Base-by-base conservation (phyloP, 495 filamentous ascomycete genomes). In the Aspergillus biplanus region DNA sequence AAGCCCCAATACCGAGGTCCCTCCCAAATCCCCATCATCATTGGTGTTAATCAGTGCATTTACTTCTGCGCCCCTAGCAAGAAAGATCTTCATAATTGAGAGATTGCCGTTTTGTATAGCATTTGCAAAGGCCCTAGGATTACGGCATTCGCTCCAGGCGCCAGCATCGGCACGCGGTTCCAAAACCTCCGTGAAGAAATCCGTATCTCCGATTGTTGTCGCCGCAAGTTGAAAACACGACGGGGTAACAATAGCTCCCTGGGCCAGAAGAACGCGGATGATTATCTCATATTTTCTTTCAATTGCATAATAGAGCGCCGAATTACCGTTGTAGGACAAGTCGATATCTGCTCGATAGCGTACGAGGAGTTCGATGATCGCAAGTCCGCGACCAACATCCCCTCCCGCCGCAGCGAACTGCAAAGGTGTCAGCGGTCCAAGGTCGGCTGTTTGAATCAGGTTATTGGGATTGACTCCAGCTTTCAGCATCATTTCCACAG, bases 51-150 rank as follows among this genome's bases (percentile, higher is more conserved):
- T 12, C 27, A 64, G 18, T 16, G 32, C 50, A 58, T 67, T 65
- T 13, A 65, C 37, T 12, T 67, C 52, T 6, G 65, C 65, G 35
- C 62, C 65, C 18, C 50, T 56, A n/a, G 44, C 35, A 47, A 67
- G 62, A 8, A 67, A n/a, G n/a, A 46, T 13, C 61, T 61, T 34
- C 5, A 65, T 42, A 6, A 62, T 60, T 21, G 16, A 50, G 27
- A 71, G n/a, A 62, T 69, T 61, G 53, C 66, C 39, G 6, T 16
- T 7, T 3, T 4, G 2, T 35, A 52, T 27, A 31, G 61, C 53
- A n/a, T 59, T 0, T 5, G 56, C 56, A 15, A 59, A 15, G 0
- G 56, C 31, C 12, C 42, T 59, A 16, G 12, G 7, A 7, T 33
- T 27, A 12, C 49, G 27, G 27, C 21, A 12, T 15, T 32, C 56